These are phyloP conservation scores for Stephanocyclus meneghinianus DNA, from an alignment of 352 stramenopile genomes.

Conservation along the genomic window DNA sequence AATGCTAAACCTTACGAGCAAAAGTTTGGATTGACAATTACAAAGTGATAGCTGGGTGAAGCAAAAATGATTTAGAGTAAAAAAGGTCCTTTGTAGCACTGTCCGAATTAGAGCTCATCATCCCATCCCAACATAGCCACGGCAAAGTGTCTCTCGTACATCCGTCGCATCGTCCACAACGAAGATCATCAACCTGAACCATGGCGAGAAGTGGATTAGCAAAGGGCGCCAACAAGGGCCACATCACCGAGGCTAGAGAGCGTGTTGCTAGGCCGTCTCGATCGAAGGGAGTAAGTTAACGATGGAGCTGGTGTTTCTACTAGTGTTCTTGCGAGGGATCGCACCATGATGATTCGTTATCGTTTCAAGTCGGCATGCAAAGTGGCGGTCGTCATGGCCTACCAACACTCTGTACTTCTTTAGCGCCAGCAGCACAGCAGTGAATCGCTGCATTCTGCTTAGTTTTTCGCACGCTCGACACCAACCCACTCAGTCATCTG, in stretches of 20 bases:
- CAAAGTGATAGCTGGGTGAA: not conserved
- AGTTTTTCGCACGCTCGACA: too few species aligned
- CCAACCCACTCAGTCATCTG: not conserved
- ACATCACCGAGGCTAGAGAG: constrained; percentile 64
- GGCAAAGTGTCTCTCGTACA: not conserved
- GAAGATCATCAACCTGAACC: not conserved
- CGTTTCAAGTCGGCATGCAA: too few species aligned
- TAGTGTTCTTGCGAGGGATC: not conserved
- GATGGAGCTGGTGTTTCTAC: not conserved
- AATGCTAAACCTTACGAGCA: not conserved
- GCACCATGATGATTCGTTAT: not conserved
- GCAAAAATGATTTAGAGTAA: not conserved
- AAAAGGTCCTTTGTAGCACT: not conserved
- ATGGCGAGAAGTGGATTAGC: constrained; percentile 78
- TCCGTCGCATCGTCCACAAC: not conserved
- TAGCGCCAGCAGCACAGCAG: too few species aligned
- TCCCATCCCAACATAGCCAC: too few species aligned
- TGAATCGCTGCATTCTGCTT: too few species aligned
- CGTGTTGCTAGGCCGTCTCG: constrained; percentile 55
- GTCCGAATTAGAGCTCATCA: too few species aligned
- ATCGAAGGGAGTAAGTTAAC: constrained; percentile 74
- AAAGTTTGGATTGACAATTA: not conserved
- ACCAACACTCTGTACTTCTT: too few species aligned
- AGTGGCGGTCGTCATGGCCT: too few species aligned
- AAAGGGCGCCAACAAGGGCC: constrained; percentile 74